Percentiles rank a stretch among this genome's conserved stretches.
Evolutionary conservation across 768 basidiomycete genomes (phyloP).

Genomic region (Hysterangium stoloniferum): DNA sequence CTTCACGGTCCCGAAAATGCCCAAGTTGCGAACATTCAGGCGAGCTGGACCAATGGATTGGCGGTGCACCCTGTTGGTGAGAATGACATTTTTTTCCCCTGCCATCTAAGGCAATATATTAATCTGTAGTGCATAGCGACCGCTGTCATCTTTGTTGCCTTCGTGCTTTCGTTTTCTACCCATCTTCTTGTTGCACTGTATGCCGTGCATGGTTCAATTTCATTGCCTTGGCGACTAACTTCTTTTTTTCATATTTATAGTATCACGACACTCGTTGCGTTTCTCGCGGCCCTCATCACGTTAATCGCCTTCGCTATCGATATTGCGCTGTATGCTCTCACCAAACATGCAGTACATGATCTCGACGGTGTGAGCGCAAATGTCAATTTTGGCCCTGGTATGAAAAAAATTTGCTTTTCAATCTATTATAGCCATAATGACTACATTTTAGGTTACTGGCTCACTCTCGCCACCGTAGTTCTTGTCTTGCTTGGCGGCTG

Average conservation of each 20-base stretch:
- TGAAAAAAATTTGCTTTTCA: constrained; percentile 16
- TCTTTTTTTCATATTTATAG: constrained; percentile 1
- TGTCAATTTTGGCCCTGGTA: constrained; percentile 60
- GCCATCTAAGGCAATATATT: neutral
- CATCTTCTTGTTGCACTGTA: constrained; percentile 37
- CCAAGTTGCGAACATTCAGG: constrained; percentile 34
- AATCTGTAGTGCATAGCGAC: constrained; percentile 26
- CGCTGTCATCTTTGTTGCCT: constrained; percentile 55
- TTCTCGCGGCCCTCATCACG: constrained; percentile 61
- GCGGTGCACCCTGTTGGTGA: constrained; percentile 69
- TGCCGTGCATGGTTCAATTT: neutral
- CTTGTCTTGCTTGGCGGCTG: constrained; percentile 57
- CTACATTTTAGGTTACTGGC: constrained; percentile 48
- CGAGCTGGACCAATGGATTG: constrained; percentile 67
- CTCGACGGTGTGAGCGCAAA: constrained; percentile 35
- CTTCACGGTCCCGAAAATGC: constrained; percentile 32
- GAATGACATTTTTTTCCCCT: constrained; percentile 19
- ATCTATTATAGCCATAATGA: constrained; percentile 2
- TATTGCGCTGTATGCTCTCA: constrained; percentile 59
- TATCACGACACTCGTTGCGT: constrained; percentile 42
- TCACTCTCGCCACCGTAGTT: constrained; percentile 60
- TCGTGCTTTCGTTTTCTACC: constrained; percentile 53
- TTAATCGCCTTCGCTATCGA: constrained; percentile 72
- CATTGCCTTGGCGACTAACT: neutral
- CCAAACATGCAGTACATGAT: constrained; percentile 49